These are phyloP conservation scores for Lasiosphaeria ovina DNA, from an alignment of 495 filamentous ascomycete species.

Conservation along the genomic window DNA sequence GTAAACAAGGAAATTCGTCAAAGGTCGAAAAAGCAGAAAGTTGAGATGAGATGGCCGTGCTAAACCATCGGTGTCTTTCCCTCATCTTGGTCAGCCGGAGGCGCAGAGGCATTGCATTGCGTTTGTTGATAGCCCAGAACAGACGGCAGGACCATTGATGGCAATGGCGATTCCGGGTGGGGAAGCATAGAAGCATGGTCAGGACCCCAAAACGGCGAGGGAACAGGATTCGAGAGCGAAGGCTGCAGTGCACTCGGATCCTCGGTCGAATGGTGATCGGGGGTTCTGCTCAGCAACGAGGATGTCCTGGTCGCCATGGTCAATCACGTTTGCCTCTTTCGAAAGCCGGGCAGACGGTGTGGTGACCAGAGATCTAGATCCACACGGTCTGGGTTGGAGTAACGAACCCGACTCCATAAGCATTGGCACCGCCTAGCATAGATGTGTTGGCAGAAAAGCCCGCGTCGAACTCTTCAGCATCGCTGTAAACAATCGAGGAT, in stretches of 20 bases:
- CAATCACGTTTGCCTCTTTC: constrained; percentile 44
- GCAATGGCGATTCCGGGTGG: constrained; percentile 36
- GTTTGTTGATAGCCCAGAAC: constrained; percentile 31
- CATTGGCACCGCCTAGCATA: constrained; percentile 41
- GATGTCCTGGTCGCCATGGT: constrained; percentile 48
- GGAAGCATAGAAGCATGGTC: constrained; percentile 32
- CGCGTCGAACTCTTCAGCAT: constrained; percentile 50
- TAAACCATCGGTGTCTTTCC: constrained; percentile 28
- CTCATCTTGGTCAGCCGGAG: constrained; percentile 18
- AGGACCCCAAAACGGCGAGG: constrained; percentile 41
- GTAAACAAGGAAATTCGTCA: constrained; percentile 17
- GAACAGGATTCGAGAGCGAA: constrained; percentile 21
- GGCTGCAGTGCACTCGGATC: constrained; percentile 27
- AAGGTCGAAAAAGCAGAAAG: constrained; percentile 14
- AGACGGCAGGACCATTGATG: constrained; percentile 27
- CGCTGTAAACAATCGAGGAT: constrained; percentile 52
- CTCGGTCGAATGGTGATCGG: constrained; percentile 36
- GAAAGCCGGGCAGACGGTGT: constrained; percentile 35
- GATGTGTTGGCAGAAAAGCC: constrained; percentile 36
- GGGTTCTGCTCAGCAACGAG: constrained; percentile 34
- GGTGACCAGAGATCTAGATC: constrained; percentile 42
- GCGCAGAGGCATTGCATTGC: constrained; percentile 28
- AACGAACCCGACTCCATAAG: constrained; percentile 56
- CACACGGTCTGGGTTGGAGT: constrained; percentile 53
- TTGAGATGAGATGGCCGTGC: constrained; percentile 2